Base-by-base conservation (phyloP, 768 basidiomycete genomes). In the Tulasnella calospora region DNA sequence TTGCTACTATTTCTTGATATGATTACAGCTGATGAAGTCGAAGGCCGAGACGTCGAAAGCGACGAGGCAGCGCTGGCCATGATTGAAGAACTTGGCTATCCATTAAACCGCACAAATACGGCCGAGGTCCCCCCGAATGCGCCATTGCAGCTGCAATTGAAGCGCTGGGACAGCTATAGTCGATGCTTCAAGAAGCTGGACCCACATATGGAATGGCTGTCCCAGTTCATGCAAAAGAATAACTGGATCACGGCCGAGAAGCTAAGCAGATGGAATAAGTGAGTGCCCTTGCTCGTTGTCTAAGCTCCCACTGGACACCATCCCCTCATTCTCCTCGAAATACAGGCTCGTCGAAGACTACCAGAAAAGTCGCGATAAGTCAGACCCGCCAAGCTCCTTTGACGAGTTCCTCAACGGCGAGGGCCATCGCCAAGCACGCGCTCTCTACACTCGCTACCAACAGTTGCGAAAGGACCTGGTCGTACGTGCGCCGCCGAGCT, bases 131-230 rank as follows among this genome's bases (percentile, higher is more conserved):
- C 61, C n/a, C 61, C 61, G 61, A 67, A 67, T 30, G 61, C 61
- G 27, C 61, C 61, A 30, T 67, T 67, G 61, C n/a, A 67, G 61
- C 12, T 67, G 30, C 61, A 67, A 27, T 33, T 67, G 61, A 67
- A 67, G 30, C 27, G 30, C 27, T 67, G n/a, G 61, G 61, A 67
- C 61, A 67, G 61, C 61, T 67, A 33, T 5, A 67, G 61, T 17
- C 61, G 33, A 33, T 67, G 61, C 33, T 67, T 67, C 61, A 67
- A 67, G n/a, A 67, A 30, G 30, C 61, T 67, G 12, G 61, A 67
- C 61, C 61, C 61, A n/a, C 61, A 67, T 27, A 67, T 67, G 61
- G 61, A 67, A 67, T 67, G 61, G 61, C 61, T 67, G 27, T 67
- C 61, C 5, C 61, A 67, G 12, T 67, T 67, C 61, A 67, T 67